Conservation (phyloP, 2,329 filamentous ascomycete species). For the Alternaria incomplexa region DNA sequence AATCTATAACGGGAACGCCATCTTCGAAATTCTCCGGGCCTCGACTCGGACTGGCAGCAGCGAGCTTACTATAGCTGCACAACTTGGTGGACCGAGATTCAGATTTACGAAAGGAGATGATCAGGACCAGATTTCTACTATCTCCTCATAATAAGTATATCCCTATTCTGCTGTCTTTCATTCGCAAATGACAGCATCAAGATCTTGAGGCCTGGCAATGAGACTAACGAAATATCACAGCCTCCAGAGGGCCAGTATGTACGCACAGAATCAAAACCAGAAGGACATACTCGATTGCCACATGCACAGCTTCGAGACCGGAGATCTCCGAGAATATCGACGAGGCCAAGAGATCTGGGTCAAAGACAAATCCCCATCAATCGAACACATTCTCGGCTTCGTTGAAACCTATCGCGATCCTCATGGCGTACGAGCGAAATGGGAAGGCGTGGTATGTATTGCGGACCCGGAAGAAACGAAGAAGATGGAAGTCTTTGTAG, state of each 20-base stretch:
- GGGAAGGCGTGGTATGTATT: not conserved
- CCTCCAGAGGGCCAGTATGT: not conserved
- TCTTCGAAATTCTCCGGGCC: not conserved
- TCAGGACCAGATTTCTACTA: accelerated
- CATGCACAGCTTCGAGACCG: not conserved
- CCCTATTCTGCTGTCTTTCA: too few relatives aligned
- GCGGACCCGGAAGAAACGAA: not conserved
- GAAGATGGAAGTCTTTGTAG: not conserved
- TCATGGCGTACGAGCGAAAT: not conserved
- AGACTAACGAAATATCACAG: not conserved
- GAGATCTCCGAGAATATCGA: not conserved
- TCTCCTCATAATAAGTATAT: too few relatives aligned
- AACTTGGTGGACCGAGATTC: not conserved
- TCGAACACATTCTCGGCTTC: not conserved
- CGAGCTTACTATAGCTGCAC: accelerated
- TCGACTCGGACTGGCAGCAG: not conserved
- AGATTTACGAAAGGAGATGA: accelerated
- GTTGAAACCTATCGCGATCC: not conserved
- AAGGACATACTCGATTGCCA: accelerated
- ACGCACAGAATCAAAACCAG: not conserved
- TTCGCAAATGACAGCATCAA: too few relatives aligned
- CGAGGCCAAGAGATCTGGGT: not conserved
- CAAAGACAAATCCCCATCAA: not conserved
- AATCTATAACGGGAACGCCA: accelerated
- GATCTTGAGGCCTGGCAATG: accelerated